Conservation (phyloP, 2,329 filamentous ascomycete genomes). For the Neofusicoccum ribis region DNA sequence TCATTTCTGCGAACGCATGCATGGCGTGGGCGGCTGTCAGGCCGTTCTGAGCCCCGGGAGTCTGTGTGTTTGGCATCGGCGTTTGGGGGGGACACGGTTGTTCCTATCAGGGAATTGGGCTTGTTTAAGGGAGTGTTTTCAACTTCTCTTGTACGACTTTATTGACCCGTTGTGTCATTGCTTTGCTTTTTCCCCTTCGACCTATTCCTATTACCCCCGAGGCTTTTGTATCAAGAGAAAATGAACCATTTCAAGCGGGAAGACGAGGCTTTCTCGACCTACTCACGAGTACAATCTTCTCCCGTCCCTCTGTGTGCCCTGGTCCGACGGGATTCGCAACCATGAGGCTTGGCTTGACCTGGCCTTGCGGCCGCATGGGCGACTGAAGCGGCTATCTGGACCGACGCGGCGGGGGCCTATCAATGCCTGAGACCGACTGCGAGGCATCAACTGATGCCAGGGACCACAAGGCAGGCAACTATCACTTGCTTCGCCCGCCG, state of each 20-base stretch:
- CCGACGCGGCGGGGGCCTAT: too few species aligned
- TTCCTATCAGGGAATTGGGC: slow-evolving; percentile 5
- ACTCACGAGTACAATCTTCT: neutral
- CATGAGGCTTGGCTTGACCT: too few species aligned
- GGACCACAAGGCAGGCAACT: neutral
- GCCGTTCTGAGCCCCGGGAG: slow-evolving; percentile 3
- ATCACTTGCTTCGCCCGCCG: neutral
- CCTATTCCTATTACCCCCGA: neutral
- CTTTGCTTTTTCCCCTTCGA: neutral
- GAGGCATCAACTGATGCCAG: neutral
- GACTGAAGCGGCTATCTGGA: too few species aligned
- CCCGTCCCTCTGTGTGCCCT: neutral
- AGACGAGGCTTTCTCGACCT: neutral
- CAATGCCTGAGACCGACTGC: neutral
- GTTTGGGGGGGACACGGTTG: neutral
- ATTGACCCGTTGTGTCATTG: neutral
- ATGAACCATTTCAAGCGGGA: neutral
- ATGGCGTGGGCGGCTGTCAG: slow-evolving; percentile 10
- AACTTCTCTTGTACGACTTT: slow-evolving; percentile 10
- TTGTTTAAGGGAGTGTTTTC: neutral
- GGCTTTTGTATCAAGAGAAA: neutral
- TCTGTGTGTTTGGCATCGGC: slow-evolving; percentile 9
- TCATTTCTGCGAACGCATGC: slow-evolving; percentile 9
- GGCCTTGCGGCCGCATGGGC: too few species aligned
- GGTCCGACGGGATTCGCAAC: neutral